phyloP scores from a whole-genome alignment of 495 filamentous ascomycete genomes.

The Aspergillus affinis region DNA sequence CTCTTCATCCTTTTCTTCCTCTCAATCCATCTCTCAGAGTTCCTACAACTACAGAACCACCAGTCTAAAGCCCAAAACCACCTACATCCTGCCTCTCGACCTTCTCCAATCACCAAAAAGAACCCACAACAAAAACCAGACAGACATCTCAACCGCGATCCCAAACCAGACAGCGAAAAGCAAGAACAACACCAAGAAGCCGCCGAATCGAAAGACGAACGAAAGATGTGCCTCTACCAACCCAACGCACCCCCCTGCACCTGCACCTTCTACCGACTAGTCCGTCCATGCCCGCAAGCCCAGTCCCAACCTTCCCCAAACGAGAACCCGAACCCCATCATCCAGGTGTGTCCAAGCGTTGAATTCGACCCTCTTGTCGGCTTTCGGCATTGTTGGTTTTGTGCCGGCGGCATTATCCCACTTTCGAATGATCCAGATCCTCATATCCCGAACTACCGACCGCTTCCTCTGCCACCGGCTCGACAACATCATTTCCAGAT shows the following conservation, averaged over 20 bases:
- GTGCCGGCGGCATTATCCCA: too few species aligned
- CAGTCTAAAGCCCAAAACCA: not conserved
- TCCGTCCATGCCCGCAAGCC: slow-evolving; percentile 24
- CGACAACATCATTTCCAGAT: too few species aligned
- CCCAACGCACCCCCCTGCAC: slow-evolving; percentile 23
- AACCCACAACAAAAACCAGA: not conserved
- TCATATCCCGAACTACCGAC: too few species aligned
- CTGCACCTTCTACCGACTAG: slow-evolving; percentile 25
- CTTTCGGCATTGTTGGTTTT: slow-evolving; percentile 11
- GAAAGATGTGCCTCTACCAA: slow-evolving; percentile 23
- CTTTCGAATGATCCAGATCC: too few species aligned
- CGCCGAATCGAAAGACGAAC: not conserved
- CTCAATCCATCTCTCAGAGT: too few species aligned
- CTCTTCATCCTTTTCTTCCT: too few species aligned
- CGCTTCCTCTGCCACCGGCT: too few species aligned
- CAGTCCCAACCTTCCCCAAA: slow-evolving; percentile 14
- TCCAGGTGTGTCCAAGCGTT: slow-evolving; percentile 10
- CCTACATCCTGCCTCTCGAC: not conserved
- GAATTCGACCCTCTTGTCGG: slow-evolving; percentile 11
- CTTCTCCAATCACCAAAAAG: too few species aligned
- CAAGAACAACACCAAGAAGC: not conserved
- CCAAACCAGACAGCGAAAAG: too few species aligned
- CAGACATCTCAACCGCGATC: too few species aligned
- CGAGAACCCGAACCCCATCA: slow-evolving; percentile 13
- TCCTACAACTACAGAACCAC: not conserved